These are phyloP conservation scores for Coniochaeta sp. DNA, from an alignment of 2,329 filamentous ascomycete species.

Conservation along the genomic window DNA sequence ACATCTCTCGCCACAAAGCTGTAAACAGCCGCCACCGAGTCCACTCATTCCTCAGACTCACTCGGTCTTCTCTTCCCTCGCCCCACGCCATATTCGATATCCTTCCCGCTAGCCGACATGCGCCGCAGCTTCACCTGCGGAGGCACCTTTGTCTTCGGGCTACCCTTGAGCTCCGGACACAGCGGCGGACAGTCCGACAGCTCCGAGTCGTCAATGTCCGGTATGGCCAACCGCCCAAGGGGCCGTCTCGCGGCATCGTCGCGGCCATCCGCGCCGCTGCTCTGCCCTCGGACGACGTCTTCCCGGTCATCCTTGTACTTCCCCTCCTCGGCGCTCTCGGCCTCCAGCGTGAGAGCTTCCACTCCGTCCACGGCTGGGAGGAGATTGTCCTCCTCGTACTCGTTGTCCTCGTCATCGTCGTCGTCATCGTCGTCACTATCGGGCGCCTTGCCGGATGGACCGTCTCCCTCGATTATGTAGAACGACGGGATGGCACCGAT, in stretches of 20 bases:
- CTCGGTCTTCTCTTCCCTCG: not conserved
- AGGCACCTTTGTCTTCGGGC: not conserved
- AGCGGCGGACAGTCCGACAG: not conserved
- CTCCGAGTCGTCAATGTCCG: not conserved
- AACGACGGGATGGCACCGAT: conserved; percentile 66
- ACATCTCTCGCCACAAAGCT: not conserved
- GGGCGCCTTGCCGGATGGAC: conserved; percentile 32
- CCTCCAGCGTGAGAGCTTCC: not conserved
- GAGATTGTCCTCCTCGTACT: conserved; percentile 14
- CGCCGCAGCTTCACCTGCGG: not conserved
- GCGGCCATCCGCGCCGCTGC: not conserved
- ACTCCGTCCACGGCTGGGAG: not conserved
- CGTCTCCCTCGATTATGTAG: conserved; percentile 67
- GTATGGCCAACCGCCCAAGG: not conserved
- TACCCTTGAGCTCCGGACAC: not conserved
- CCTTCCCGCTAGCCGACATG: not conserved
- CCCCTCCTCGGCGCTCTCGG: not conserved
- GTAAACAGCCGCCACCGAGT: not conserved
- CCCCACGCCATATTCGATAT: not conserved
- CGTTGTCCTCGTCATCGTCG: conserved; percentile 26
- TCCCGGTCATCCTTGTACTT: not conserved
- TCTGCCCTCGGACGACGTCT: not conserved
- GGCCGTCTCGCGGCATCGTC: not conserved
- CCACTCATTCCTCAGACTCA: not conserved
- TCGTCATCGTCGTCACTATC: conserved; percentile 23